Conservation (phyloP, 768 basidiomycete genomes). For the Leucosporidium yakuticum region DNA sequence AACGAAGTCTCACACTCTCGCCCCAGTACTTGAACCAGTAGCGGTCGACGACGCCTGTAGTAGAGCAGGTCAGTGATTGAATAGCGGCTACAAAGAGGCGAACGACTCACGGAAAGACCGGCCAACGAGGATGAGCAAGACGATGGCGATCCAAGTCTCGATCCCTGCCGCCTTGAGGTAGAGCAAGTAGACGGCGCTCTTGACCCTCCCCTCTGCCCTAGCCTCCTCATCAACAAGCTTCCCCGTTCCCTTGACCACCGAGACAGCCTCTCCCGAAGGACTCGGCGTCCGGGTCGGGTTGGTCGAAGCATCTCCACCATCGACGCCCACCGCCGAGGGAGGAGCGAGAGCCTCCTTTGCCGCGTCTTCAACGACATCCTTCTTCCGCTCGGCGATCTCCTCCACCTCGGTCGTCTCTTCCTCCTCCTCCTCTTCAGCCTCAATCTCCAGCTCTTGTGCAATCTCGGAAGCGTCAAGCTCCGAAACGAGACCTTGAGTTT, state of each 20-base stretch:
- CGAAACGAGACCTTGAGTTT: slow-evolving; percentile 22
- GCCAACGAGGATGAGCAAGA: slow-evolving; percentile 15
- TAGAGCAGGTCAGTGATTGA: no score
- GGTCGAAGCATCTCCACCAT: background rate
- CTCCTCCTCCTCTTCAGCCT: background rate
- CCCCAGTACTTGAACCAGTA: slow-evolving; percentile 29
- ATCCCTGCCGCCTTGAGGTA: slow-evolving; percentile 31
- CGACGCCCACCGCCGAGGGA: background rate
- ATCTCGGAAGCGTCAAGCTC: slow-evolving; percentile 29
- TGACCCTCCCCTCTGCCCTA: slow-evolving; percentile 30
- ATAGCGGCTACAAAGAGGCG: background rate
- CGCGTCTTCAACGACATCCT: background rate
- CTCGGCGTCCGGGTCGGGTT: background rate
- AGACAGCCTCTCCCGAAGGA: no score
- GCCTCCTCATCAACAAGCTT: slow-evolving; percentile 33
- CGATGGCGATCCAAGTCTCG: slow-evolving; percentile 25
- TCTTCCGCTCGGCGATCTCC: background rate
- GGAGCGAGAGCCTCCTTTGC: background rate
- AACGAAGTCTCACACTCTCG: slow-evolving; percentile 11
- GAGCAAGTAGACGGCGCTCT: slow-evolving; percentile 29
- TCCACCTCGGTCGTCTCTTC: background rate
- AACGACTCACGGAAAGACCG: slow-evolving; percentile 2
- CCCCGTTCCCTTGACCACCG: background rate
- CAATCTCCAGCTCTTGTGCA: slow-evolving; percentile 10
- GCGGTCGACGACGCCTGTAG: slow-evolving; percentile 18